These are phyloP conservation scores for Dactylorhiza incarnata DNA, from an alignment of 106 monocot species.

Conservation along the genomic window DNA sequence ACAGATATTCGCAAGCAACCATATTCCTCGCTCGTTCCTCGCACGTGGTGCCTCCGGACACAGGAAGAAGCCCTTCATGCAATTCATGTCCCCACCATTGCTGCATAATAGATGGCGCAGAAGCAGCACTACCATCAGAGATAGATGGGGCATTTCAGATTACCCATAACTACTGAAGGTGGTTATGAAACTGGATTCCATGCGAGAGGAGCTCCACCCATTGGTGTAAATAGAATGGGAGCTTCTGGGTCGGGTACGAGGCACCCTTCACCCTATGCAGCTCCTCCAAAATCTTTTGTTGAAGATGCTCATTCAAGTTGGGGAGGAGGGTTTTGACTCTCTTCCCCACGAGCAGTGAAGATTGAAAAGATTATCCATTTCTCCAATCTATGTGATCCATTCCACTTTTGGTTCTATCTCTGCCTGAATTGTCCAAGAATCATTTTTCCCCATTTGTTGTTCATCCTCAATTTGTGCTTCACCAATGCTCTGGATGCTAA, in stretches of 20 bases:
- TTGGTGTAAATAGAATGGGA: conserved; percentile 32
- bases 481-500: no score
- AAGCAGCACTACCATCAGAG: conserved; percentile 30
- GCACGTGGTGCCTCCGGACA: conserved; percentile 12
- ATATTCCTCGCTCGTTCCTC: conserved; percentile 60
- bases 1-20: conserved; percentile 59
- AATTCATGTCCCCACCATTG: conserved; percentile 12
- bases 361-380: conserved; percentile 21
- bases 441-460: no score
- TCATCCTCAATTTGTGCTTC: no score
- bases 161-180: neutral
- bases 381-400: no score
- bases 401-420: neutral
- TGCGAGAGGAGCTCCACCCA: conserved; percentile 1
- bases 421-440: no score
- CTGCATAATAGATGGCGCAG: conserved; percentile 27
- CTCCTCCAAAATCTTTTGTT: conserved; percentile 19
- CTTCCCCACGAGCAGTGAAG: conserved; percentile 64
- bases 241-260: conserved; percentile 13
- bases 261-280: conserved; percentile 3
- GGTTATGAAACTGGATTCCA: conserved; percentile 24
- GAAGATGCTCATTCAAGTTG: conserved; percentile 47
- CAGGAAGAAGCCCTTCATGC: conserved; percentile 26
- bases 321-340: conserved; percentile 59
- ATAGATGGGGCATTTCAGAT: conserved; percentile 18